Conservation (phyloP, 2,329 filamentous ascomycete species). For the Fusarium brachygibbosum region DNA sequence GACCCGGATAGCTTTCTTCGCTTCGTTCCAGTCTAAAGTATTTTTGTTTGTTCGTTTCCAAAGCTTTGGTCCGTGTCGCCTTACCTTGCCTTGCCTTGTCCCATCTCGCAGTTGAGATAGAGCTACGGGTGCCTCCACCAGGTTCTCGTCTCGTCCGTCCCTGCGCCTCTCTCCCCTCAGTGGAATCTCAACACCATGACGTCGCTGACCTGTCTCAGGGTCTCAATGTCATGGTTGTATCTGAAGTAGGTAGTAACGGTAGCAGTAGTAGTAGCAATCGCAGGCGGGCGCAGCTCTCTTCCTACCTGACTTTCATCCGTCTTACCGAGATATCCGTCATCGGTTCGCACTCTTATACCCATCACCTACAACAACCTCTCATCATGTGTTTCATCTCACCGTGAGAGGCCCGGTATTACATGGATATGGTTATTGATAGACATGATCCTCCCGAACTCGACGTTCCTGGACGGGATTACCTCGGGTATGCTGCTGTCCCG, state of each 20-base stretch:
- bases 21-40: slow-evolving; percentile 7
- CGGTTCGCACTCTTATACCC: background rate
- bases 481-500: slow-evolving; percentile 21
- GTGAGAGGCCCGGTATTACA: background rate
- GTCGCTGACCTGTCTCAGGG: slow-evolving; percentile 23
- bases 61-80: slow-evolving; percentile 29
- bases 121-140: slow-evolving; percentile 23
- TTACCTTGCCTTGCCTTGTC: background rate
- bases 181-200: slow-evolving; percentile 29
- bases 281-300: slow-evolving; percentile 24
- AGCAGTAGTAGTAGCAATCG: slow-evolving; percentile 32
- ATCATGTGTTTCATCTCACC: background rate
- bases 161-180: slow-evolving; percentile 1
- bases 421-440: slow-evolving; percentile 25
- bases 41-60: slow-evolving; percentile 30
- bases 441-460: slow-evolving; percentile 21
- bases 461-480: slow-evolving; percentile 17
- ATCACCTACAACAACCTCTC: background rate
- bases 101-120: slow-evolving; percentile 42
- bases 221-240: slow-evolving; percentile 33
- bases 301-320: slow-evolving; percentile 15
- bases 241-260: slow-evolving; percentile 21
- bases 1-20: background rate
- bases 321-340: slow-evolving; percentile 26
- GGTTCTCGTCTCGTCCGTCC: slow-evolving; percentile 11